Conservation (phyloP, 352 stramenopile species). For the Globisporangium emineosum region DNA sequence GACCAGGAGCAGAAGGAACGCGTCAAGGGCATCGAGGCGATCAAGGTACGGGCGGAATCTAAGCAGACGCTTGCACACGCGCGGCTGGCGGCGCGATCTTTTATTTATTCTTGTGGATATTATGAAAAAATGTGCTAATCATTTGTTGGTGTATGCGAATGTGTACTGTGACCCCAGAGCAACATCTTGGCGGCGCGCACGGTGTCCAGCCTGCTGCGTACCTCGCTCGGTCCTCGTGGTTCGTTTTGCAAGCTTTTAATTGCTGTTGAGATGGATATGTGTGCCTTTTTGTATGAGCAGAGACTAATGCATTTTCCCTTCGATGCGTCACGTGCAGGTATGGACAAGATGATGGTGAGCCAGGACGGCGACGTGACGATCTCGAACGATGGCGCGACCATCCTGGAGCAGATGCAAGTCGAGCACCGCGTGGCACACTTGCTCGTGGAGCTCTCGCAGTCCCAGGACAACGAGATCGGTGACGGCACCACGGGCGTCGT, state of each 20-base stretch:
- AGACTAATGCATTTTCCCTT: not conserved
- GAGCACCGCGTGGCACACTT: conserved; percentile 98
- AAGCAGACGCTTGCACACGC: not conserved
- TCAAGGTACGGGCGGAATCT: conserved; percentile 77
- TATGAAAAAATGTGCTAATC: not conserved
- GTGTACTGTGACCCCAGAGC: conserved; percentile 48
- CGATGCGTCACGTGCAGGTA: conserved; percentile 45
- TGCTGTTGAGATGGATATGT: not conserved
- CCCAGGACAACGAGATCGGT: conserved; percentile 99
- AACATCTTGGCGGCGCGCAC: conserved; percentile 98
- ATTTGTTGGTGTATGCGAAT: not conserved
- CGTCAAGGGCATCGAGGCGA: conserved; percentile 98
- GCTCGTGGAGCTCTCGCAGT: conserved; percentile 98
- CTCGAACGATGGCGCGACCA: conserved; percentile 99
- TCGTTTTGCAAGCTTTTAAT: conserved; percentile 24
- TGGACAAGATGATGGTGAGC: conserved; percentile 99
- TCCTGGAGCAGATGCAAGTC: conserved; percentile 99
- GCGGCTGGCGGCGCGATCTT: not conserved
- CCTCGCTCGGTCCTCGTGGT: conserved; percentile 96
- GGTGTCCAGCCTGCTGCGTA: conserved; percentile 96
- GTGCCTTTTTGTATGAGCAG: not conserved
- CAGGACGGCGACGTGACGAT: conserved; percentile 99
- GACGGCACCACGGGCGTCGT: conserved; percentile 99
- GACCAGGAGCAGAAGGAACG: conserved; percentile 98
- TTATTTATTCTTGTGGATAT: not conserved